Conservation (phyloP, 225 moss, liverwort and hornwort species). For the Physcomitrium patens region DNA sequence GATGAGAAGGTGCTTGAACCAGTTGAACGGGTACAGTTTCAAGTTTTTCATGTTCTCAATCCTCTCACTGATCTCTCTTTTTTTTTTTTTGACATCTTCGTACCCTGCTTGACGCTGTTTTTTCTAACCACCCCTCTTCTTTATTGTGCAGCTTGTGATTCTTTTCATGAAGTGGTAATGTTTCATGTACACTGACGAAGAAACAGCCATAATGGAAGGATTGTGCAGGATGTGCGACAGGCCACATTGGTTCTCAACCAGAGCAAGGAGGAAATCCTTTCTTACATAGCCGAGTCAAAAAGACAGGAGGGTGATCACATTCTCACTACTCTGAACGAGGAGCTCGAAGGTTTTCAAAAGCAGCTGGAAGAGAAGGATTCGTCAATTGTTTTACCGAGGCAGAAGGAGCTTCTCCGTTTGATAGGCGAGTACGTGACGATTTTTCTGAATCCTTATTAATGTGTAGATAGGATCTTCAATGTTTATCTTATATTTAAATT, state of each 20-base stretch:
- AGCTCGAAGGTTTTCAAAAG: conserved; percentile 71
- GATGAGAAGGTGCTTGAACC: conserved; percentile 81
- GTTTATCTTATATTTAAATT: too few relatives aligned
- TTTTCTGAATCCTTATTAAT: background rate
- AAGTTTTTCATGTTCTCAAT: background rate
- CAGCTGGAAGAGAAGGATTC: conserved; percentile 72
- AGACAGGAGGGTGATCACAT: conserved; percentile 70
- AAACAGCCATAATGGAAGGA: conserved; percentile 43
- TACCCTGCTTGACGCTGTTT: background rate
- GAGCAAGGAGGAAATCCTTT: conserved; percentile 68
- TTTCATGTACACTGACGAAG: conserved; percentile 24
- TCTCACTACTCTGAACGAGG: conserved; percentile 59
- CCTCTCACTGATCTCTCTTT: too few relatives aligned
- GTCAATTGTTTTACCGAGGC: conserved; percentile 71
- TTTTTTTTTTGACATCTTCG: background rate
- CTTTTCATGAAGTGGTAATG: too few relatives aligned
- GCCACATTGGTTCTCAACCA: conserved; percentile 78
- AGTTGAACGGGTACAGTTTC: conserved; percentile 75
- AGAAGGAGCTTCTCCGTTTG: conserved; percentile 76
- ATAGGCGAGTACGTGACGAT: conserved; percentile 86
- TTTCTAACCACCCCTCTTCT: too few relatives aligned
- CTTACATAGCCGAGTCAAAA: conserved; percentile 61
- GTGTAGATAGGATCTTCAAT: background rate
- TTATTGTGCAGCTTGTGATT: too few relatives aligned
- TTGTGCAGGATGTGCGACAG: conserved; percentile 75